phyloP scores from a whole-genome alignment of 2,329 filamentous ascomycete genomes.

The Calonectria honghensis region DNA sequence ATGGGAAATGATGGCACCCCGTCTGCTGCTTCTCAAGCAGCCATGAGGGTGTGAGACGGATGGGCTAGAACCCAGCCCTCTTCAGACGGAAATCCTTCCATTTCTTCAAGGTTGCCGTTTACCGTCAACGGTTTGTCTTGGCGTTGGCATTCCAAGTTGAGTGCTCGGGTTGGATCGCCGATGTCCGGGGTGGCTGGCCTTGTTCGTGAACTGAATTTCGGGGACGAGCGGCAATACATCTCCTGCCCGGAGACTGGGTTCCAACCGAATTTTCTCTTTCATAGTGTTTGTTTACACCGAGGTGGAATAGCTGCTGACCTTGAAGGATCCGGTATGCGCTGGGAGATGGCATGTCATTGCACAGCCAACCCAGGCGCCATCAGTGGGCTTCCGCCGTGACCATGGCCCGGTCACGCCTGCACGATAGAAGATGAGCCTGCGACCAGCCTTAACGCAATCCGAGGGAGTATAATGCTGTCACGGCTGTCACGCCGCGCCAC shows the following conservation, averaged over 20 bases:
- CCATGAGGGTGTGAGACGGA: constrained; percentile 25
- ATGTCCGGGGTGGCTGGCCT: constrained; percentile 18
- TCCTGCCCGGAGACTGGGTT: constrained; percentile 25
- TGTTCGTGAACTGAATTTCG: constrained; percentile 16
- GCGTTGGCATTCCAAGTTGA: constrained; percentile 8
- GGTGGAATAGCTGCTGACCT: constrained; percentile 15
- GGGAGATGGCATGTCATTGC: constrained; percentile 12
- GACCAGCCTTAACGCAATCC: constrained; percentile 11
- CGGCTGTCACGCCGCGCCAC: constrained; percentile 33
- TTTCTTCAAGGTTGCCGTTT: constrained; percentile 36
- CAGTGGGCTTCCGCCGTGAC: background rate
- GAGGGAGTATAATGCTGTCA: constrained; percentile 13
- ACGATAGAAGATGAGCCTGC: background rate
- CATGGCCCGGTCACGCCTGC: background rate
- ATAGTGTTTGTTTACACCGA: constrained; percentile 5
- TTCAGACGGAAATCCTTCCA: constrained; percentile 24
- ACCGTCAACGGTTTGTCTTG: constrained; percentile 24
- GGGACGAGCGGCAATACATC: constrained; percentile 16
- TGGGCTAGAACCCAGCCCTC: constrained; percentile 13
- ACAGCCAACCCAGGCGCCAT: background rate
- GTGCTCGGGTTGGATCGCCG: constrained; percentile 17
- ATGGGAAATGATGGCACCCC: constrained; percentile 32
- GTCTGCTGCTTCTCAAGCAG: constrained; percentile 9
- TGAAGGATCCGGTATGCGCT: constrained; percentile 23
- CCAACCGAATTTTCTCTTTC: constrained; percentile 15